Base-by-base conservation (phyloP, 2,329 filamentous ascomycete genomes). In the Arthrobotrys musiformis region DNA sequence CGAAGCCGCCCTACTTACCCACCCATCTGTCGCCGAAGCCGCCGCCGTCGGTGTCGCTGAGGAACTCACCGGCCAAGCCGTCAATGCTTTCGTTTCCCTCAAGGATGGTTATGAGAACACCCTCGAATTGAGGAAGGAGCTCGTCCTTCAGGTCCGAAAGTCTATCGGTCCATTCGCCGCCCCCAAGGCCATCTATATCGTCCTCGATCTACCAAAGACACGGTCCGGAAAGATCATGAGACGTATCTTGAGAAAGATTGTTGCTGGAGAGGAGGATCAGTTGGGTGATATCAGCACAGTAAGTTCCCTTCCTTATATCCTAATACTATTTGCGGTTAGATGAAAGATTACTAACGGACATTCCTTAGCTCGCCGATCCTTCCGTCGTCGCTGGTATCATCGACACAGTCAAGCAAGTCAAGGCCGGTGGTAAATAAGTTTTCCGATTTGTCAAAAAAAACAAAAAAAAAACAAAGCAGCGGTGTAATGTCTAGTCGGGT, bases 161-260 rank as follows among this genome's bases (percentile, higher is more conserved):
- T 96, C 93, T 80, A 99, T 99, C 82, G 95, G 95, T 11, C 95
- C 95, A 2, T 99, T 99, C 83, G 95, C 95, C 2, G 94, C 95
- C 33, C 95, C 95, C 79, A 99, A 98, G 87, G 92, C 91, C 19
- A 91, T 99, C 79, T 95, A 90, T 83, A 89, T 97, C 67, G 92
- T 99, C 50, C 91, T 93, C 2, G 95, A 99, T 83, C 88, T 99
- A 79, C 95, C 95, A 82, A 98, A 99, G 90, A 99, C 95, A 40
- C 89, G 95, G 81, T 97, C 92, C 81, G 95, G 95, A 80, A 99
- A 99, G 91, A 99, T 99, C 82, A 99, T 99, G 95, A 89, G 95
- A 79, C 90, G 95, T 79, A 97, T 99, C 82, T 85, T 99, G 86
- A 89, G 95, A 82, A 99, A 99, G 92, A 97, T 99, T 82, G 85